phyloP scores from a whole-genome alignment of 1,284 basidiomycete genomes.

The Boletus semigastroideus region DNA sequence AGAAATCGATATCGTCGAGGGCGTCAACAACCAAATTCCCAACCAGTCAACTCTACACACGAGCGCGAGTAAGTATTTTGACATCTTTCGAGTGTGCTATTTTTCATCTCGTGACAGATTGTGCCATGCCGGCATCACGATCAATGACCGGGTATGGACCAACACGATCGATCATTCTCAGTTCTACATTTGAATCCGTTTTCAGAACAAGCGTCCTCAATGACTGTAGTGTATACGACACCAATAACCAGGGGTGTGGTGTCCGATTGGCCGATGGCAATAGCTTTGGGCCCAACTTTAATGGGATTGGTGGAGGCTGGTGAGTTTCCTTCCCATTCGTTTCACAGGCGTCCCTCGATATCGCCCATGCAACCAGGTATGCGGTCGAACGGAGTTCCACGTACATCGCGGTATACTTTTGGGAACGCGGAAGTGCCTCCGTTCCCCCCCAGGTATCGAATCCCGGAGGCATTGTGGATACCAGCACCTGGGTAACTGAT shows the following conservation, averaged over 20 bases:
- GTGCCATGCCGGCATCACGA: constrained; percentile 55
- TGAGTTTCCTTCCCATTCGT: not conserved
- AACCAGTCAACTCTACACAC: constrained; percentile 69
- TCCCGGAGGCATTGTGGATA: constrained; percentile 19
- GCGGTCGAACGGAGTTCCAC: constrained; percentile 19
- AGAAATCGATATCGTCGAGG: constrained; percentile 71
- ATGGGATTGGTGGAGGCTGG: constrained; percentile 63
- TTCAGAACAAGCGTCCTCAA: constrained; percentile 38
- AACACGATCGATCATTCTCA: not conserved
- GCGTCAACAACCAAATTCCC: constrained; percentile 55
- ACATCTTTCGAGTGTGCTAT: not conserved
- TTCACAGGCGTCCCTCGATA: not conserved
- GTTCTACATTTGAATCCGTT: not conserved
- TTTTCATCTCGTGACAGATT: constrained; percentile 38
- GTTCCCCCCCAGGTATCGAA: constrained; percentile 16
- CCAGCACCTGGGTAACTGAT: constrained; percentile 22
- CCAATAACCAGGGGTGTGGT: constrained; percentile 63
- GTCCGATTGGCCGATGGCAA: constrained; percentile 44
- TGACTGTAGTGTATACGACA: constrained; percentile 57
- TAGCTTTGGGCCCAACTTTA: constrained; percentile 63
- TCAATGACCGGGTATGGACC: constrained; percentile 48
- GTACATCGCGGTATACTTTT: constrained; percentile 25
- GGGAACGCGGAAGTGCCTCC: constrained; percentile 19
- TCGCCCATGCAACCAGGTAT: constrained; percentile 20
- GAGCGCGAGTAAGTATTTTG: constrained; percentile 21